Evolutionary conservation across 441 rosid species (phyloP).

Genomic region (Populus trichocarpa): DNA sequence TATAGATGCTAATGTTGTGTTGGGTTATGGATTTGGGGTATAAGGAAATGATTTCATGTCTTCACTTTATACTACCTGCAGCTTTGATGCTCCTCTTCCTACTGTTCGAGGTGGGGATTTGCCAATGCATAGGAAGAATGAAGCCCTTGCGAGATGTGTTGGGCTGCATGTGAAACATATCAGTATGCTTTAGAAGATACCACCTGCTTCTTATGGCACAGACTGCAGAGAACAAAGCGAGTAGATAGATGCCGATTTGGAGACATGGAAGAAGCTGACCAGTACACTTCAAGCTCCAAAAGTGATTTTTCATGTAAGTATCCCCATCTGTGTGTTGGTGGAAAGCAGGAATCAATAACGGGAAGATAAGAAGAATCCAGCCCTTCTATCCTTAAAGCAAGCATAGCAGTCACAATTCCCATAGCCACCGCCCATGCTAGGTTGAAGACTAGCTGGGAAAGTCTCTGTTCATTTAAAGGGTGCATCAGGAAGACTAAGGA

Average conservation of each 20-base stretch:
- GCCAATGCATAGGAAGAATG: slow-evolving; percentile 50
- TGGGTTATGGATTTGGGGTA: no score
- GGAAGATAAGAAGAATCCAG: slow-evolving; percentile 15
- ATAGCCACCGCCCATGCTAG: background rate
- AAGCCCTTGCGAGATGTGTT: slow-evolving; percentile 69
- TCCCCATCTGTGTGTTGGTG: slow-evolving; percentile 12
- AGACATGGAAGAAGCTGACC: slow-evolving; percentile 43
- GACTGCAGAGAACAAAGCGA: slow-evolving; percentile 46
- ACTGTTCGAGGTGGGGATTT: slow-evolving; percentile 63
- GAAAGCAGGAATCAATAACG: slow-evolving; percentile 33
- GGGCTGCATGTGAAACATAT: slow-evolving; percentile 54
- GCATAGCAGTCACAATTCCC: slow-evolving; percentile 9
- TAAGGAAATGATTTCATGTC: background rate
- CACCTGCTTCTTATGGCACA: slow-evolving; percentile 52
- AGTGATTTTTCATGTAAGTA: slow-evolving; percentile 18
- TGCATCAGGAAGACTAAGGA: no score
- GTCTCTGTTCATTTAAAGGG: no score
- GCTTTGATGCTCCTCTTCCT: slow-evolving; percentile 63
- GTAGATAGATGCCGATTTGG: slow-evolving; percentile 27
- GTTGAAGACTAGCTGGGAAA: no score
- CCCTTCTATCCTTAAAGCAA: background rate
- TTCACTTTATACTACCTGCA: slow-evolving; percentile 18
- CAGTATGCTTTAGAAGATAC: slow-evolving; percentile 46
- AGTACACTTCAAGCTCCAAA: slow-evolving; percentile 22
- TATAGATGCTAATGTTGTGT: no score